Evolutionary conservation across 768 basidiomycete genomes (phyloP).

Genomic region (Coprinopsis cinerea): DNA sequence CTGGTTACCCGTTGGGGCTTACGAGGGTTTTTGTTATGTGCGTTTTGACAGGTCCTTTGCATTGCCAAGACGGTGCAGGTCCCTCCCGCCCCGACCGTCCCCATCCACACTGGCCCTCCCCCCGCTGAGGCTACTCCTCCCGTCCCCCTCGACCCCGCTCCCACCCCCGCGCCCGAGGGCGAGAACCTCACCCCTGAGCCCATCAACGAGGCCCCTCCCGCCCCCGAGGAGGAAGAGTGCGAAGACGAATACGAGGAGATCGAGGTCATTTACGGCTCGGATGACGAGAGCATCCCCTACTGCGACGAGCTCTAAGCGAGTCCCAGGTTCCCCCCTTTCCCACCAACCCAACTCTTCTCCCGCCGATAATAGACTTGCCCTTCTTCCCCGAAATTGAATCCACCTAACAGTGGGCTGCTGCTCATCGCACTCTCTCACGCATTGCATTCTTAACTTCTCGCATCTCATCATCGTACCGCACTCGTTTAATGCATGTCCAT

Average conservation of each 20-base stretch:
- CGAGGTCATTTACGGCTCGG: constrained; percentile 19
- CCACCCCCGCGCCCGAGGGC: background rate
- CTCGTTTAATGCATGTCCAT: too few species aligned
- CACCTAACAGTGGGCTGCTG: too few species aligned
- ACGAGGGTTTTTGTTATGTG: background rate
- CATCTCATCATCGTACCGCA: too few species aligned
- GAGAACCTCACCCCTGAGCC: constrained; percentile 2
- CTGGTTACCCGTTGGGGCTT: background rate
- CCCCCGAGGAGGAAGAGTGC: constrained; percentile 13
- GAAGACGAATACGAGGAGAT: constrained; percentile 12
- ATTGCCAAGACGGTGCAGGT: constrained; percentile 32
- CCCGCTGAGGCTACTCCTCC: constrained; percentile 27
- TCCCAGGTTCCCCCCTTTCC: too few species aligned
- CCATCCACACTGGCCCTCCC: constrained; percentile 21
- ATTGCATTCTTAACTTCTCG: too few species aligned
- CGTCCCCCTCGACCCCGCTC: constrained; percentile 13
- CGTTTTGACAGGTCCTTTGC: constrained; percentile 67
- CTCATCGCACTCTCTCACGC: too few species aligned
- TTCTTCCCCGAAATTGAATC: too few species aligned
- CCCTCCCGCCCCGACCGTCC: constrained; percentile 34
- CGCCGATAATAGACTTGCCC: too few species aligned
- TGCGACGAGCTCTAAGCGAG: constrained; percentile 49
- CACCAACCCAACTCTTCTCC: too few species aligned
- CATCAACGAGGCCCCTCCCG: background rate
- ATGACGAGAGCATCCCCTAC: constrained; percentile 41